Base-by-base conservation (phyloP, 2,329 filamentous ascomycete genomes). In the Rugonectria rugulosa region DNA sequence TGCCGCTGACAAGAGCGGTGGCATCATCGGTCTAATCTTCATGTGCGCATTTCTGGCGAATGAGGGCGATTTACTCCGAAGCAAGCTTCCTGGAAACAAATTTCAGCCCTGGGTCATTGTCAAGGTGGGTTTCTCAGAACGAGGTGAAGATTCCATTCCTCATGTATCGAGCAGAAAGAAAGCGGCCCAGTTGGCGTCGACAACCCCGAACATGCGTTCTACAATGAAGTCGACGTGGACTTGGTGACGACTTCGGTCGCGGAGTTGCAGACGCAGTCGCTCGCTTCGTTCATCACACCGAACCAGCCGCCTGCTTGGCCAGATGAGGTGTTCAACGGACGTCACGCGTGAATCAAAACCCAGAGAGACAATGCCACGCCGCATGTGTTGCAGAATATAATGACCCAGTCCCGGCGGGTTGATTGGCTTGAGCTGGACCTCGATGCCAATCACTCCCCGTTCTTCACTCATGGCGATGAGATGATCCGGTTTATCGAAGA, bases 191-290 rank as follows among this genome's bases (percentile, higher is more conserved):
- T 34, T 6, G 24, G 21, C 6, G 48, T 47, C 17, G 32, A 21
- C 8, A 43, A 42, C 17, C 91, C 90, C 93, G 27, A 46, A 20
- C n/a, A 34, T 11, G 14, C 56, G 2, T 60, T 60, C 36, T 60
- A 57, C 40, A 49, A 50, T 27, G 43, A 24, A 3, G 40, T 50
- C 4, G 45, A 57, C 20, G 19, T 21, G 8, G 7, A 40, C 1
- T 10, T 54, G 15, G 46, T 42, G 4, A 36, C 31, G 14, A 34
- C 14, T 11, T 40, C 57, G 2, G 12, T 57, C 17, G 21, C 32
- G 9, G 12, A 14, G 3, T n/a, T 57, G 21, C 34, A 54, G 17
- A 44, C 41, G 21, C 54, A 57, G 6, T 43, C 54, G 11, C 24
- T 15, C 27, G 24, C 42, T 2, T 29, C 54, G 3, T 40, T 57